Conservation (phyloP, 371 early-diverging fungal species). For the Lichtheimia corymbifera region DNA sequence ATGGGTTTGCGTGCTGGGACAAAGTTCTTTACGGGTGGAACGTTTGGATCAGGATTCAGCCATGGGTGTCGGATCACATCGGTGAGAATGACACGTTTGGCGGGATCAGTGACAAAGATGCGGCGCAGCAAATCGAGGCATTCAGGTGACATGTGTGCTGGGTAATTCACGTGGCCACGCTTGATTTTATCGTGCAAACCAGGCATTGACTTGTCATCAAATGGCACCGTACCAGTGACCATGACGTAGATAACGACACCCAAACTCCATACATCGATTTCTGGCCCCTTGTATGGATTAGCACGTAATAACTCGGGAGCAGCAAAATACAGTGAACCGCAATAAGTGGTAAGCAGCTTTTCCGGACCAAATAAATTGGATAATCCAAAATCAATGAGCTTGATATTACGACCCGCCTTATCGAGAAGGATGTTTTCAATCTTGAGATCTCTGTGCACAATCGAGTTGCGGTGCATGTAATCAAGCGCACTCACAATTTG, state of each 20-base stretch:
- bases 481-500: conserved; percentile 92
- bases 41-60: conserved; percentile 77
- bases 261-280: conserved; percentile 96
- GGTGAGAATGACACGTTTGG: conserved; percentile 72
- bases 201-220: conserved; percentile 93
- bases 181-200: conserved; percentile 94
- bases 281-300: conserved; percentile 89
- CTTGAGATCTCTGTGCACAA: conserved; percentile 97
- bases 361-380: conserved; percentile 89
- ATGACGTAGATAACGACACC: conserved; percentile 96
- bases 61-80: conserved; percentile 83
- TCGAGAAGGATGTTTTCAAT: conserved; percentile 95
- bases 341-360: conserved; percentile 86
- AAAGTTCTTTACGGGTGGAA: conserved; percentile 59
- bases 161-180: conserved; percentile 75
- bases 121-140: conserved; percentile 77
- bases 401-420: conserved; percentile 81
- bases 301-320: conserved; percentile 95
- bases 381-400: conserved; percentile 96
- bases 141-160: conserved; percentile 80
- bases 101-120: conserved; percentile 77
- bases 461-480: conserved; percentile 94
- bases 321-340: conserved; percentile 96
- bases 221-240: conserved; percentile 94
- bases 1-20: conserved; percentile 73